phyloP scores from a whole-genome alignment of 1,284 basidiomycete genomes.

The Polyporus tsugae region DNA sequence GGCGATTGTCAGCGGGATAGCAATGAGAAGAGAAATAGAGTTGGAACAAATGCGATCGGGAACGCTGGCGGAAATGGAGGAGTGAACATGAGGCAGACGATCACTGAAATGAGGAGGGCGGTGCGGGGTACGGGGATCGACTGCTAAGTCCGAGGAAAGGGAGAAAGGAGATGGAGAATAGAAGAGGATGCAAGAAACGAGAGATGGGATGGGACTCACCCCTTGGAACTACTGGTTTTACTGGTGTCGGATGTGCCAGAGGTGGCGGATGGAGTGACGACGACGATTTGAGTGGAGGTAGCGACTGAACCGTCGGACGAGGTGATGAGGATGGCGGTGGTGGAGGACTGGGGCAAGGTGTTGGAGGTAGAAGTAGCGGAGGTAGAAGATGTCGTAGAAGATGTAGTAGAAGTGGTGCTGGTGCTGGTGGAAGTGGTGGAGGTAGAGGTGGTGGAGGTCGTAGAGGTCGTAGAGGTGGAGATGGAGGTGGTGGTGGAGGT shows the following conservation, averaged over 20 bases:
- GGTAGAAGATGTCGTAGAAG: constrained; percentile 16
- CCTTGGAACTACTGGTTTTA: constrained; percentile 8
- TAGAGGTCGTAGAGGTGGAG: constrained; percentile 27
- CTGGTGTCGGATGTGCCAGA: background rate
- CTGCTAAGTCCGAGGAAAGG: background rate
- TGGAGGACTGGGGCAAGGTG: constrained; percentile 13
- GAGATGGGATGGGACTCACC: constrained; percentile 16
- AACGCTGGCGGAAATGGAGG: background rate
- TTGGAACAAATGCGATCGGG: constrained; percentile 1
- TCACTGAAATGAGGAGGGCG: background rate
- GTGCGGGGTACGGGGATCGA: constrained; percentile 5
- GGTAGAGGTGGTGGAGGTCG: constrained; percentile 21
- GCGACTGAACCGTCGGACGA: constrained; percentile 23
- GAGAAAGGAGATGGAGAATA: background rate
- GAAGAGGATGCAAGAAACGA: background rate
- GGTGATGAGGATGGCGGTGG: constrained; percentile 18
- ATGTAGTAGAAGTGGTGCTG: constrained; percentile 17
- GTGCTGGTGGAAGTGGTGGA: constrained; percentile 19
- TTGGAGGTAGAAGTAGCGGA: constrained; percentile 13
- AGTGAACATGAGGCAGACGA: background rate
- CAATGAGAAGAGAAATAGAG: background rate
- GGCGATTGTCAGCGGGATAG: background rate
- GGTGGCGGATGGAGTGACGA: constrained; percentile 6
- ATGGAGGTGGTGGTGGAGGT: constrained; percentile 29
- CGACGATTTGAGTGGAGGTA: constrained; percentile 23